Base-by-base conservation (phyloP, 2,329 filamentous ascomycete species). In the Ramichloridium luteum region DNA sequence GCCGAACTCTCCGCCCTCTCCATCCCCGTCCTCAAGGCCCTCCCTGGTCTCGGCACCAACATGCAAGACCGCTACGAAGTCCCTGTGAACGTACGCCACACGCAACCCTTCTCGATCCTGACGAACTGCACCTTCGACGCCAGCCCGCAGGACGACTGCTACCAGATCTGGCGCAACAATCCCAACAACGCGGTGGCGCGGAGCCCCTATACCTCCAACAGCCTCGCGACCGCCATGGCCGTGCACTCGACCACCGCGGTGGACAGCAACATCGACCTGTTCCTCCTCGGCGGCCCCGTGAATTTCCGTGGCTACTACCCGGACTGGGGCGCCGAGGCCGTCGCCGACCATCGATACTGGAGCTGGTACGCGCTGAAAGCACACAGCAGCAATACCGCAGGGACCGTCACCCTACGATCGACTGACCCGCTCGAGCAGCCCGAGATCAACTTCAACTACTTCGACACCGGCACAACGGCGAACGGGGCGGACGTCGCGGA, bases 391-490 rank as follows among this genome's bases (percentile, higher is more conserved):
- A 80, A 81, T 50, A 54, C 52, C 51, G 61, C 51, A 4, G 79
- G 79, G 4, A 67, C 64, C 2, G 77, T 84, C 3, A 64, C 53
- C 3, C 67, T 84, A 3, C 60, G 59, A 9, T 75, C 70, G 0
- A 56, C 67, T 0, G 68, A 82, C 46, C 77, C 78, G 0, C 67
- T 70, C 1, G 76, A 80, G 35, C 58, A 64, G 4, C 78, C 78
- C 0, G 50, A 66, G 5, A 77, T 82, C 43, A 60, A 61, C 32
- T 79, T 75, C 58, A 71, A 74, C 51, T 77, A 68, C 53, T 77
- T 54, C 30, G 61, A 65, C 32, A 58, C 61, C 0, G 67, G 67
- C n/a, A 57, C 54, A 16, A 43, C 42, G 4, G 40, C 20, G 11
- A 28, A 38, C 20, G 57, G 53, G 29, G 56, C 39, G 6, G 45